Conservation (phyloP, 2,329 filamentous ascomycete genomes). For the Chrysoporthe deuterocubensis region DNA sequence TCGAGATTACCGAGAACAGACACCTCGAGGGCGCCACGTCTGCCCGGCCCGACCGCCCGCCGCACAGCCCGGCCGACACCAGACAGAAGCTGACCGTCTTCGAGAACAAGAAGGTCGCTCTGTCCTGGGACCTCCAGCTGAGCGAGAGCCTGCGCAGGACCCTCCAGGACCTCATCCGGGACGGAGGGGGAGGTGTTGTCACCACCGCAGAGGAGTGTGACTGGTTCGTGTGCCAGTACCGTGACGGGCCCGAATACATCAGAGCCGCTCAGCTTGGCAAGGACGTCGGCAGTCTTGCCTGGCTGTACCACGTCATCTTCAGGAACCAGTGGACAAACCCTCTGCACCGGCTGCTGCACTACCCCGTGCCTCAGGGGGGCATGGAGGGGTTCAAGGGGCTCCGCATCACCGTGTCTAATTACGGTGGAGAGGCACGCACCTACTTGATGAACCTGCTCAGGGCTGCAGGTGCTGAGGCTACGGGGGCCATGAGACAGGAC, state of each 20-base stretch:
- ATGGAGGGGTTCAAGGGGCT: constrained; percentile 78
- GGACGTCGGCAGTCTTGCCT: constrained; percentile 88
- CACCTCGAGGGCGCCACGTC: constrained; percentile 70
- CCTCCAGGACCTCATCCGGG: constrained; percentile 70
- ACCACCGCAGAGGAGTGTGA: constrained; percentile 70
- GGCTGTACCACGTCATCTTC: constrained; percentile 91
- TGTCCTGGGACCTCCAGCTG: constrained; percentile 76
- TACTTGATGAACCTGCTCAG: constrained; percentile 92
- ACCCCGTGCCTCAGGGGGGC: constrained; percentile 77
- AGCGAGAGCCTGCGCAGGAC: constrained; percentile 67
- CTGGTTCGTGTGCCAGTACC: constrained; percentile 85
- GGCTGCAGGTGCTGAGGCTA: constrained; percentile 85
- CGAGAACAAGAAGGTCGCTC: constrained; percentile 73
- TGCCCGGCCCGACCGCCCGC: constrained; percentile 47
- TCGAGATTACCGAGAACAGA: constrained; percentile 60
- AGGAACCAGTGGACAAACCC: constrained; percentile 89
- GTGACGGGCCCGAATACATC: constrained; percentile 79
- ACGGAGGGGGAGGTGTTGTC: constrained; percentile 73
- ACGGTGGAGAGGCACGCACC: constrained; percentile 88
- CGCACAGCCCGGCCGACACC: constrained; percentile 36
- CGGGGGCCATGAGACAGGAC: constrained; percentile 91
- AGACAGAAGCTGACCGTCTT: constrained; percentile 73
- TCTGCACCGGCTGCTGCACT: constrained; percentile 81
- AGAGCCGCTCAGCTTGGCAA: constrained; percentile 76
- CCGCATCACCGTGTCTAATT: constrained; percentile 91